Evolutionary conservation across 129 eudicot species (phyloP).

Genomic region (Logfia minima): DNA sequence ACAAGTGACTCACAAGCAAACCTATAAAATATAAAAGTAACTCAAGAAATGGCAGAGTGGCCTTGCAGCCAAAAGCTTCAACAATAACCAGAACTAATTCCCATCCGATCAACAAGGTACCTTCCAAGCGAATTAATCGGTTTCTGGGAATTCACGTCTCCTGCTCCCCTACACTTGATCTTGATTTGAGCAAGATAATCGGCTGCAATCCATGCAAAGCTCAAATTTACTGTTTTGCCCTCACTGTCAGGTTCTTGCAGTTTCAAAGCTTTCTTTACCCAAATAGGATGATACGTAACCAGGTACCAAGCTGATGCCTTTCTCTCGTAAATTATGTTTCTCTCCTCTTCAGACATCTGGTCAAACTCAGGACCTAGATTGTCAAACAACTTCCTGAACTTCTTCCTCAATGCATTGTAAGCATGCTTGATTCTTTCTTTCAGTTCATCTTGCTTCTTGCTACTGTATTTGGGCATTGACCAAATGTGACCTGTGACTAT

Average conservation of each 20-base stretch:
- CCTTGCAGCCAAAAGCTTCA: conserved; percentile 15
- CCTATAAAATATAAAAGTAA: not conserved
- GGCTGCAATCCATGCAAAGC: conserved; percentile 12
- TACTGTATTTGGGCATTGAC: conserved; percentile 8
- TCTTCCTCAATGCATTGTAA: conserved; percentile 2
- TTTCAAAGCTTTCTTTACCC: conserved; percentile 8
- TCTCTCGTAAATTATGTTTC: not conserved
- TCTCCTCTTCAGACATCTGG: conserved; percentile 7
- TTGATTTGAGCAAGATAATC: conserved; percentile 14
- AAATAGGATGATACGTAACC: conserved; percentile 10
- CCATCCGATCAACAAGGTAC: conserved; percentile 9
- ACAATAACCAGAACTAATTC: not conserved
- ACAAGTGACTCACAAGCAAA: too few relatives aligned
- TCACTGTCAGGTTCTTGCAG: conserved; percentile 7
- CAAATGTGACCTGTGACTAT: conserved; percentile 8
- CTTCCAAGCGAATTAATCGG: conserved; percentile 12
- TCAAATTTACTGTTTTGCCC: conserved; percentile 6
- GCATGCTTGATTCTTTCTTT: conserved; percentile 16
- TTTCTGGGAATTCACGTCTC: not conserved
- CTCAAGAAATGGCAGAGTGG: conserved; percentile 14
- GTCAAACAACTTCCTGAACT: conserved; percentile 16
- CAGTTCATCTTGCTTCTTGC: not conserved
- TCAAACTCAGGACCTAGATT: conserved; percentile 15
- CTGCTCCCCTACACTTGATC: not conserved
- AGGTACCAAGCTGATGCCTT: conserved; percentile 19